A percentile compares a stretch with the other conserved stretches of the same genome.
Evolutionary conservation across 768 basidiomycete genomes (phyloP).

Genomic region (Rhizopogon rudus): DNA sequence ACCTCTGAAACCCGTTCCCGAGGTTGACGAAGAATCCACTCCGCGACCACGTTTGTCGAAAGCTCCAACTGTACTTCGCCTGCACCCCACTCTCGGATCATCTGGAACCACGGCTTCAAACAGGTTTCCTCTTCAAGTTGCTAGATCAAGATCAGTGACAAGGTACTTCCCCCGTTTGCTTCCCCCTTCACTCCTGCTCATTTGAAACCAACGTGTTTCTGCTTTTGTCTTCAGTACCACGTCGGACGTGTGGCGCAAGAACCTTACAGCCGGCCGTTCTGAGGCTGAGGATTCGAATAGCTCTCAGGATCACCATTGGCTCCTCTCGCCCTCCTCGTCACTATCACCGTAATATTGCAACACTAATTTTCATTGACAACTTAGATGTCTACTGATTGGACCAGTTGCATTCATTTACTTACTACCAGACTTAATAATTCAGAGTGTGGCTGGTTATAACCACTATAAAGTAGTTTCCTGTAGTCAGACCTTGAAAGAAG

Average conservation of each 20-base stretch:
- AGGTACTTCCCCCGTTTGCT: conserved; percentile 9
- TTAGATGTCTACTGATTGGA: neutral
- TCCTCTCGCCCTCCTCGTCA: conserved; percentile 8
- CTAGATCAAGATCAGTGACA: conserved; percentile 8
- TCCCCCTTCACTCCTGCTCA: neutral
- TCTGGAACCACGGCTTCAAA: neutral
- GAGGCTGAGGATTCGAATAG: conserved; percentile 17
- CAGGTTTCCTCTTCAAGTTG: conserved; percentile 13
- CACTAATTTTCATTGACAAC: neutral
- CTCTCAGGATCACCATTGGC: conserved; percentile 12
- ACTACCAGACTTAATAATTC: neutral
- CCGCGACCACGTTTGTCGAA: conserved; percentile 17
- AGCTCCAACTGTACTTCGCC: neutral
- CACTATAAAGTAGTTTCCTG: too few relatives aligned
- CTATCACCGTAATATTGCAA: neutral
- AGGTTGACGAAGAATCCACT: conserved; percentile 15
- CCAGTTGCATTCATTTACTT: neutral
- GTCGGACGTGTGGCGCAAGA: conserved; percentile 9
- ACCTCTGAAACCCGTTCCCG: neutral
- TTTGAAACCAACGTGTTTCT: neutral
- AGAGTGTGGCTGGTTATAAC: neutral
- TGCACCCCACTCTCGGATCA: neutral
- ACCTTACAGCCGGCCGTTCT: neutral
- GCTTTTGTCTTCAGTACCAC: neutral
- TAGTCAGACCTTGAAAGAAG: too few relatives aligned